Evolutionary conservation across 768 basidiomycete genomes (phyloP), one percentile per base, ranked within the genome.

Genomic region (Amanita molliuscula): DNA sequence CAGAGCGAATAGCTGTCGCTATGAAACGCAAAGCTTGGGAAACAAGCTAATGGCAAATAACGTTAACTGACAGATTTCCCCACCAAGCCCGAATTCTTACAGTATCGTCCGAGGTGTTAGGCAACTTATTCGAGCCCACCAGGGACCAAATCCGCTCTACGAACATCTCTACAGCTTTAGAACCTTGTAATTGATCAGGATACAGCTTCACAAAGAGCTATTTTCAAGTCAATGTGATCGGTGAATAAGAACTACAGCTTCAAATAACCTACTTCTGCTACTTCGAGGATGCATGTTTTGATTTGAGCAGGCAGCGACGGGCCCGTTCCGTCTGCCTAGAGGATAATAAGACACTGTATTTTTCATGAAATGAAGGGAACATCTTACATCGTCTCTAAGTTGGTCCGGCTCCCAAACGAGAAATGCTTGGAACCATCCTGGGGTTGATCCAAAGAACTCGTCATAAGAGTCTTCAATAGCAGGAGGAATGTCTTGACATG

Each of bases 401-500:
- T 83, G 73, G 1, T 69, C 66, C 1, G 85, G 79, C 59, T 92
- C 79, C 89, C 89, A 95, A 4, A 70, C 68, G 54, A 98, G 66
- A 58, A 96, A 88, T 50, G 75, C 77, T 52, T 90, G 79, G 61
- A 97, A 86, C 70, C 81, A 82, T 1, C 88, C 88, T 2, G 64
- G 68, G 0, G 68, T 68, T 1, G 81, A 71, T 3, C 74, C 82
- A 64, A 97, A 96, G 63, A 95, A 96, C 53, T 85, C 78, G 16
- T 75, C 70, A 52, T 93, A 81, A 23, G 81, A 71, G 59, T 98
- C 96, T 62, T 99, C 96, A 58, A 99, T 83, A 55, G 82, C 85
- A 11, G 92, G 91, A 3, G 94, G 96, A 15, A 98, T 73, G 66
- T 99, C 96, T 55, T 98, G 95, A 56, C 88, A 88, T 2, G 87